Evolutionary conservation across 768 basidiomycete species (phyloP).

Genomic region (Exsudoporus frostii): DNA sequence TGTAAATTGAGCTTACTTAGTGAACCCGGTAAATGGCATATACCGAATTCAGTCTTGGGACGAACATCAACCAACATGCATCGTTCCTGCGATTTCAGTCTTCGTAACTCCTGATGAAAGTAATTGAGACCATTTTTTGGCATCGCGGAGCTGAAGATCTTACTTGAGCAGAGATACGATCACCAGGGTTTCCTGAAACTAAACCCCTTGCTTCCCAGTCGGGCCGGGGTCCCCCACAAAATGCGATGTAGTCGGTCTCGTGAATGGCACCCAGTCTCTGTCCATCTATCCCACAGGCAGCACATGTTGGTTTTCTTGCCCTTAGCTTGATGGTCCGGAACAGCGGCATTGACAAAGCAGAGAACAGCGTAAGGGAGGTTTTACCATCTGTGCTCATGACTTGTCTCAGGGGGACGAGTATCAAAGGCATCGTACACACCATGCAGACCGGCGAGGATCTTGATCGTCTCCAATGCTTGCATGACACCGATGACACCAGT

Average conservation of each 20-base stretch:
- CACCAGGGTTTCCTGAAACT: conserved; percentile 35
- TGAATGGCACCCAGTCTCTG: conserved; percentile 45
- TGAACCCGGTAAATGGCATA: conserved; percentile 75
- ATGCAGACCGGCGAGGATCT: conserved; percentile 65
- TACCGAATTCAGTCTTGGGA: conserved; percentile 75
- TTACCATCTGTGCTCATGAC: conserved; percentile 43
- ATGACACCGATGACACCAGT: conserved; percentile 87
- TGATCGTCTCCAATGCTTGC: conserved; percentile 88
- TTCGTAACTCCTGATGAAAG: conserved; percentile 50
- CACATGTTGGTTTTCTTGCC: conserved; percentile 63
- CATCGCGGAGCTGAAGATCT: not conserved
- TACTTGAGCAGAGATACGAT: conserved; percentile 47
- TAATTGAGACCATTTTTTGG: not conserved
- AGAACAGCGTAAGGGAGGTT: conserved; percentile 70
- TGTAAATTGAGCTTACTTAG: conserved; percentile 50
- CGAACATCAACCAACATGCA: conserved; percentile 73
- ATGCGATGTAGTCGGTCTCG: conserved; percentile 75
- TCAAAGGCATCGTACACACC: conserved; percentile 38
- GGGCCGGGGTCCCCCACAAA: conserved; percentile 73
- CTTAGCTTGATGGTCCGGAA: conserved; percentile 87
- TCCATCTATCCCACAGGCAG: conserved; percentile 64
- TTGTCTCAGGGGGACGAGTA: conserved; percentile 1
- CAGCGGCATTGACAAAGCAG: conserved; percentile 62
- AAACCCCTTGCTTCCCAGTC: conserved; percentile 64
- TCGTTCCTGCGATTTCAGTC: conserved; percentile 31